phyloP scores from a whole-genome alignment of 2,329 filamentous ascomycete genomes.

The Colletotrichum tofieldiae region DNA sequence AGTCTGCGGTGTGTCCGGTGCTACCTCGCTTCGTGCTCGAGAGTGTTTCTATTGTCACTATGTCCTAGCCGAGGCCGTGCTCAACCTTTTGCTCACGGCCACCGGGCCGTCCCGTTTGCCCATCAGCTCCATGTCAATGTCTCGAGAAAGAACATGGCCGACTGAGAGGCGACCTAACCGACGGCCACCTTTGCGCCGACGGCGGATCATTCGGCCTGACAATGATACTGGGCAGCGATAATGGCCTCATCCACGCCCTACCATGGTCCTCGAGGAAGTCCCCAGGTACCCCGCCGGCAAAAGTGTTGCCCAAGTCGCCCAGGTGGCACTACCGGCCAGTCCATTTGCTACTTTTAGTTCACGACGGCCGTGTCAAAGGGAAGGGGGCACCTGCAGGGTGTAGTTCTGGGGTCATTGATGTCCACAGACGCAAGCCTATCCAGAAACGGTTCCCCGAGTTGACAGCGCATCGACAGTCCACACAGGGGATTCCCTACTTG shows the following conservation, averaged over 20 bases:
- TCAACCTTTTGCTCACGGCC: constrained; percentile 6
- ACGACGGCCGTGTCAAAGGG: not conserved
- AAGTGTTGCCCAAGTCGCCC: constrained; percentile 21
- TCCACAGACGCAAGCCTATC: constrained; percentile 50
- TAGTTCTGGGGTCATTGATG: constrained; percentile 2
- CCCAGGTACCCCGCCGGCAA: constrained; percentile 19
- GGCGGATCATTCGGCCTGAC: constrained; percentile 17
- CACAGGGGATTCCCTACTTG: constrained; percentile 26
- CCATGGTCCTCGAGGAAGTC: not conserved
- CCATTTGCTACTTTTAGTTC: not conserved
- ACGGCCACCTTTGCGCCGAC: constrained; percentile 13
- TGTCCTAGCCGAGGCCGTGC: constrained; percentile 1
- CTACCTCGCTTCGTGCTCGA: not conserved
- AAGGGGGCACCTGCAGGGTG: constrained; percentile 1
- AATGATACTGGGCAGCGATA: constrained; percentile 24
- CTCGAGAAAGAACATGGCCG: constrained; percentile 13
- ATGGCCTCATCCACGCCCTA: constrained; percentile 15
- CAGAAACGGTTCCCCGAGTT: constrained; percentile 49
- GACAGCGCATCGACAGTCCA: constrained; percentile 49
- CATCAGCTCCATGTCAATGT: constrained; percentile 20
- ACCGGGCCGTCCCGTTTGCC: constrained; percentile 35
- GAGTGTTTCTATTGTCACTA: too few species aligned
- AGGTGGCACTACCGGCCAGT: constrained; percentile 4
- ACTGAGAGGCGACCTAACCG: constrained; percentile 15
- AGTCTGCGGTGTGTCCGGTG: not conserved